Evolutionary conservation across 2,329 filamentous ascomycete genomes (phyloP), one percentile per base, ranked within the genome.

Genomic region (Pleurostoma richardsiae): DNA sequence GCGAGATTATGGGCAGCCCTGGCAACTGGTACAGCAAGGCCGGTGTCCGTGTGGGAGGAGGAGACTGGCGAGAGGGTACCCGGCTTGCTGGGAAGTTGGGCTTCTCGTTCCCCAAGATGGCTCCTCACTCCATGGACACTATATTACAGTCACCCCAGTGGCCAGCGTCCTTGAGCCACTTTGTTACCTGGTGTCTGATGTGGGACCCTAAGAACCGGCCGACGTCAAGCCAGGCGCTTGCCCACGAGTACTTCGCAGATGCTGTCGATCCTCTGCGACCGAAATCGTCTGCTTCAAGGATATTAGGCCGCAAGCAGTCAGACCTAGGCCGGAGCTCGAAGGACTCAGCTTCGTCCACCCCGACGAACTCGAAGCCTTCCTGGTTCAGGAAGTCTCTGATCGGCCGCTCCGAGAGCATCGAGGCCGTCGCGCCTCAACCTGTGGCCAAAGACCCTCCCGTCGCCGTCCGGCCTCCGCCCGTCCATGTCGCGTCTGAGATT

Each of bases 41-140:
- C 4, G 91, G 91, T 28, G 76, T 77, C 29, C 87, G 85, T 54
- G 88, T 99, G 29, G 94, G 94, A 46, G 94, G 94, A 61, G 94
- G 94, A 59, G 94, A 99, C 57, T 99, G 94, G 94, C 90, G 90
- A 59, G 94, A 99, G 49, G 94, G 94, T 48, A 90, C 90, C 41
- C 82, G 90, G 51, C 75, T 99, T 49, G 94, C 94, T 47, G 90
- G 94, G 56, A 97, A 97, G 75, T 80, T 99, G 53, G 94, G 94
- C 47, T 99, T 99, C 67, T 96, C 94, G 0, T 99, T 99, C 70
- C 94, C 94, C 50, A 97, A 94, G 82, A 97, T 99, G 94, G 92
- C 94, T 27, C 94, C 94, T 43, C 94, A 97, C 66, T 82, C 92
- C 19, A 90, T 99, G 81, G 92, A 97, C 57, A 95, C 90, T 4